Evolutionary conservation across 2,329 filamentous ascomycete species (phyloP).

Genomic region (Corinectria fuckeliana): DNA sequence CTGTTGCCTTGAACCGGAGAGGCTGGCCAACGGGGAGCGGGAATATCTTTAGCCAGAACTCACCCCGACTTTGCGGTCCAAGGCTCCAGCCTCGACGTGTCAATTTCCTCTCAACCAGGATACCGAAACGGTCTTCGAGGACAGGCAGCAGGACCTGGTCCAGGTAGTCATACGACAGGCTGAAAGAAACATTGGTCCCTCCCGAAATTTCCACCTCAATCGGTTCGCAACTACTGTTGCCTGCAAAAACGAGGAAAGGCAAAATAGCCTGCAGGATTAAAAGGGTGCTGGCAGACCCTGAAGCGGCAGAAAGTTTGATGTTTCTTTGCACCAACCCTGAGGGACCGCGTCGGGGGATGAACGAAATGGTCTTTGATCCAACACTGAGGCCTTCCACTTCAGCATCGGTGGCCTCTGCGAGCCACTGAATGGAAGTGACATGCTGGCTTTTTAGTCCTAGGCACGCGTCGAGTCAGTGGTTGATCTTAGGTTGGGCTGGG

Average conservation of each 20-base stretch:
- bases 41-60: slow-evolving; percentile 50
- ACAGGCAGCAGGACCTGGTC: slow-evolving; percentile 66
- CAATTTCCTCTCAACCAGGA: slow-evolving; percentile 54
- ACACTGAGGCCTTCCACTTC: slow-evolving; percentile 57
- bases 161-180: slow-evolving; percentile 66
- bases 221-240: slow-evolving; percentile 49
- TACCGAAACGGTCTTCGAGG: slow-evolving; percentile 57
- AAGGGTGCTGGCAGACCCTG: slow-evolving; percentile 59
- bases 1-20: slow-evolving; percentile 45
- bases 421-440: slow-evolving; percentile 60
- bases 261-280: slow-evolving; percentile 67
- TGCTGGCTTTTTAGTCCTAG: slow-evolving; percentile 67
- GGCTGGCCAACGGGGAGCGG: slow-evolving; percentile 44
- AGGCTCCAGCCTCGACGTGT: slow-evolving; percentile 58
- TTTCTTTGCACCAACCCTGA: slow-evolving; percentile 49
- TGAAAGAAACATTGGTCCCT: slow-evolving; percentile 65
- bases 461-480: background rate
- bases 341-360: slow-evolving; percentile 50
- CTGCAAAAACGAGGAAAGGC: slow-evolving; percentile 63
- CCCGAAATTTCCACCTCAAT: slow-evolving; percentile 60
- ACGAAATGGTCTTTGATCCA: slow-evolving; percentile 58
- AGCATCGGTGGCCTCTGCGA: slow-evolving; percentile 59
- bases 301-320: slow-evolving; percentile 57
- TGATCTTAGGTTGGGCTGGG: background rate
- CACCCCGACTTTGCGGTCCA: slow-evolving; percentile 50